Evolutionary conservation across 2,329 filamentous ascomycete genomes (phyloP).

Genomic region (Coniochaeta sp.): DNA sequence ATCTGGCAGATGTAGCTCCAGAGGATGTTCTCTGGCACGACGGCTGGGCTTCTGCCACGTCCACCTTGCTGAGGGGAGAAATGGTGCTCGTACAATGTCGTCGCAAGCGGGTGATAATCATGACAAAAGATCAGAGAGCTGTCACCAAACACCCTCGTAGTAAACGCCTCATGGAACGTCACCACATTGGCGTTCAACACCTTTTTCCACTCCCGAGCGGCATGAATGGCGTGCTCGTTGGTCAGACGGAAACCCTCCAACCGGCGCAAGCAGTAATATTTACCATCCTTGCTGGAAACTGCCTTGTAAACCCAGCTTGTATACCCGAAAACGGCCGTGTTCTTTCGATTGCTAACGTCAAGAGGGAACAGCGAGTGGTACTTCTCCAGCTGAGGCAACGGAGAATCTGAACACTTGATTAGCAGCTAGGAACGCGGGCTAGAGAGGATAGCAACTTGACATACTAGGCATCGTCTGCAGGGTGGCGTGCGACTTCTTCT

Average conservation of each 20-base stretch:
- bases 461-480: conserved; percentile 76
- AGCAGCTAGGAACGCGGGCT: too few species aligned
- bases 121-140: conserved; percentile 92
- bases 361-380: conserved; percentile 90
- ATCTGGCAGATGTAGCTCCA: conserved; percentile 95
- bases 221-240: conserved; percentile 80
- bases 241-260: conserved; percentile 70
- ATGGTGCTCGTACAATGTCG: conserved; percentile 81
- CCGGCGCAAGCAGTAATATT: conserved; percentile 78
- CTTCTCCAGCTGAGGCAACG: conserved; percentile 70
- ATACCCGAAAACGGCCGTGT: conserved; percentile 73
- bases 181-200: conserved; percentile 78
- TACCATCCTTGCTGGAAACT: conserved; percentile 78
- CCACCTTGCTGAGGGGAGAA: conserved; percentile 28
- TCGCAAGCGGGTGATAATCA: conserved; percentile 86
- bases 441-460: conserved; percentile 13
- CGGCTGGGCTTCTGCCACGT: conserved; percentile 16
- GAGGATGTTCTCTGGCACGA: conserved; percentile 63
- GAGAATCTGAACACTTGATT: conserved; percentile 21
- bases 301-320: conserved; percentile 95
- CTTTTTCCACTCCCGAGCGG: conserved; percentile 83
- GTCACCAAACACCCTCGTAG: conserved; percentile 85
- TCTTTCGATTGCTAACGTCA: conserved; percentile 74
- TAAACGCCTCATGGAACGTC: conserved; percentile 85
- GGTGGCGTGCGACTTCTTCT: conserved; percentile 80